A percentile compares a stretch with the other conserved stretches of the same genome.
These are phyloP conservation scores for Blastomyces parvus DNA, from an alignment of 2,329 filamentous ascomycete genomes.

Conservation along the genomic window DNA sequence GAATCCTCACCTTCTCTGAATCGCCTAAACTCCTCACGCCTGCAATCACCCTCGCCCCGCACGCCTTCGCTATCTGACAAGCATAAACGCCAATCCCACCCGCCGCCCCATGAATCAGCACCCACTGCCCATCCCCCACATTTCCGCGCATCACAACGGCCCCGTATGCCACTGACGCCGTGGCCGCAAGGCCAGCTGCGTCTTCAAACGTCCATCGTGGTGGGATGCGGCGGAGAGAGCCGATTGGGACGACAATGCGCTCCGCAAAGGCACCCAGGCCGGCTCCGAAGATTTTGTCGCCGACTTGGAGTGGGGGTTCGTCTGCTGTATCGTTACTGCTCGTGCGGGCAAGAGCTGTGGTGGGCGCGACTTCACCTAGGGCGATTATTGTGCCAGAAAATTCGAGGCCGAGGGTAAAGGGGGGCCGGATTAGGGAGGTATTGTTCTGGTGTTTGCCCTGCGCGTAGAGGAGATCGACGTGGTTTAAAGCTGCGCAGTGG, in stretches of 20 bases:
- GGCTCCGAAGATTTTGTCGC: slow-evolving; percentile 48
- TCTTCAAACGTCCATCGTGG: slow-evolving; percentile 38
- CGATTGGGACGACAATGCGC: slow-evolving; percentile 37
- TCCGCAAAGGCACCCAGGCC: slow-evolving; percentile 46
- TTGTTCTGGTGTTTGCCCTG: slow-evolving; percentile 54
- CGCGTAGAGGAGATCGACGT: slow-evolving; percentile 52
- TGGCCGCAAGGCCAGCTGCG: slow-evolving; percentile 46
- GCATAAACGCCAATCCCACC: slow-evolving; percentile 49
- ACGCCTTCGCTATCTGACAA: slow-evolving; percentile 45
- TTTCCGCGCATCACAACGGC: slow-evolving; percentile 28
- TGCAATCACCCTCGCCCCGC: slow-evolving; percentile 46
- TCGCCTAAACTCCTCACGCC: slow-evolving; percentile 41
- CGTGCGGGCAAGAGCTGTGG: not conserved
- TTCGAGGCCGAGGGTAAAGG: slow-evolving; percentile 52
- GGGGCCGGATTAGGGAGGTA: slow-evolving; percentile 43
- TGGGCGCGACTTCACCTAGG: slow-evolving; percentile 21
- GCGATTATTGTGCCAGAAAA: slow-evolving; percentile 47
- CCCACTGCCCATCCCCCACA: slow-evolving; percentile 40
- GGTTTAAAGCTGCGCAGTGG: slow-evolving; percentile 49
- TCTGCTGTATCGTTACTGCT: not conserved
- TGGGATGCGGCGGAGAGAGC: slow-evolving; percentile 39
- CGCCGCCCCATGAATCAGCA: slow-evolving; percentile 48
- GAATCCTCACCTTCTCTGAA: slow-evolving; percentile 12
- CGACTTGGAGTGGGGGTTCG: slow-evolving; percentile 22
- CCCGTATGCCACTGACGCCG: slow-evolving; percentile 47